A percentile compares a stretch with the other conserved stretches of the same genome.
phyloP scores from a whole-genome alignment of 495 filamentous ascomycete genomes.

The Podospora pseudocomata region DNA sequence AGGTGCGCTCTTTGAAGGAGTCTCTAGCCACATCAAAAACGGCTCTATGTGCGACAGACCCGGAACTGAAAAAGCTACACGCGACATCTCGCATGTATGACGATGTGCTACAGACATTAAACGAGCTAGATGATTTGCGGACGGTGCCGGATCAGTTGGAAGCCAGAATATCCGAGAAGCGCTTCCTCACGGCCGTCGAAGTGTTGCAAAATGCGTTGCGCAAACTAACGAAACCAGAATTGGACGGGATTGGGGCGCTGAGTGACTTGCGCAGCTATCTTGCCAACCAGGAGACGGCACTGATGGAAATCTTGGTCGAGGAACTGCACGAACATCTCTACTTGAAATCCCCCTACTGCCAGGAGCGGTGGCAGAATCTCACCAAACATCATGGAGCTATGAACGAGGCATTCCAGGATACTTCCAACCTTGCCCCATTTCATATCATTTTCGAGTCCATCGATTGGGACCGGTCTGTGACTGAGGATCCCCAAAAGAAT shows the following conservation, averaged over 20 bases:
- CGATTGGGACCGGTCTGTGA: constrained; percentile 62
- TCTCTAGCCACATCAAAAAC: constrained; percentile 77
- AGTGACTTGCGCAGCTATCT: constrained; percentile 84
- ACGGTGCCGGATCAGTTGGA: constrained; percentile 90
- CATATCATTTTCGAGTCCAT: constrained; percentile 75
- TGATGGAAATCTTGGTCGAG: constrained; percentile 93
- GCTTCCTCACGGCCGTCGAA: constrained; percentile 88
- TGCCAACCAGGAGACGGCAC: constrained; percentile 81
- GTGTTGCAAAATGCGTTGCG: constrained; percentile 82
- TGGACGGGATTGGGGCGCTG: constrained; percentile 88
- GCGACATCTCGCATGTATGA: constrained; percentile 87
- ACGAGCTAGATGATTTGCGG: constrained; percentile 82
- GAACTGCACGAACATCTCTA: constrained; percentile 97
- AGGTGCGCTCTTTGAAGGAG: constrained; percentile 77
- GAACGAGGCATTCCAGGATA: constrained; percentile 44
- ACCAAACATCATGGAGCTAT: constrained; percentile 48
- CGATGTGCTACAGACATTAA: constrained; percentile 78
- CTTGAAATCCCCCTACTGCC: constrained; percentile 93
- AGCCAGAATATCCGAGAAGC: constrained; percentile 89
- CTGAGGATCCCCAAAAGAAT: constrained; percentile 85
- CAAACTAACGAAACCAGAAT: constrained; percentile 76
- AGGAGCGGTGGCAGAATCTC: constrained; percentile 84
- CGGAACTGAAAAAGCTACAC: constrained; percentile 84
- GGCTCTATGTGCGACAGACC: constrained; percentile 79
- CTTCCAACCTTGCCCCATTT: constrained; percentile 52